Evolutionary conservation across 495 filamentous ascomycete species (phyloP).

Genomic region (Hypoxylon fuscum): DNA sequence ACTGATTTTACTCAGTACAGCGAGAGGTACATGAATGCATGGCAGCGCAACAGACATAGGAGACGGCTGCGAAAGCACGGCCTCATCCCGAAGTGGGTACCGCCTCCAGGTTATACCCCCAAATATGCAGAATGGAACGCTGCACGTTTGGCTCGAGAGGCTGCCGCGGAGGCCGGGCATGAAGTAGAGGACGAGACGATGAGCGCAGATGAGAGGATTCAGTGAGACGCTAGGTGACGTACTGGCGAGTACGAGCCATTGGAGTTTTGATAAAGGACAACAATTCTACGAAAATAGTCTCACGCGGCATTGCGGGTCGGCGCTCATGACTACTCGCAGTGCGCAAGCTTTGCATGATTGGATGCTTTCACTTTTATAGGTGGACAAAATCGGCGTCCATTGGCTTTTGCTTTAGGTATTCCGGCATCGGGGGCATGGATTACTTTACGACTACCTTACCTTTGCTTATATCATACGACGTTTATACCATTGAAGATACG

Average conservation of each 20-base stretch:
- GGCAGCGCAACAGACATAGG: slow-evolving; percentile 48
- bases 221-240: slow-evolving; percentile 8
- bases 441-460: slow-evolving; percentile 23
- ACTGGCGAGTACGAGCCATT: not conserved
- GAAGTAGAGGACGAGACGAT: slow-evolving; percentile 49
- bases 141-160: slow-evolving; percentile 46
- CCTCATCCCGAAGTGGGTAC: slow-evolving; percentile 41
- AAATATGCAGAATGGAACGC: slow-evolving; percentile 46
- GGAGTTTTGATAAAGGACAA: not conserved
- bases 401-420: slow-evolving; percentile 14
- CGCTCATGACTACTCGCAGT: not conserved
- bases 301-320: not conserved
- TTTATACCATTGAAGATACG: slow-evolving; percentile 15
- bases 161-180: slow-evolving; percentile 38
- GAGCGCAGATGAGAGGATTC: slow-evolving; percentile 45
- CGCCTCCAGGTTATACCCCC: slow-evolving; percentile 45
- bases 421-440: not conserved
- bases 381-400: slow-evolving; percentile 10
- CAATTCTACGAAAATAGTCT: not conserved
- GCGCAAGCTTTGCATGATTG: slow-evolving; percentile 6
- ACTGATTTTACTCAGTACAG: slow-evolving; percentile 51
- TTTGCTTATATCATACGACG: slow-evolving; percentile 20
- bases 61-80: slow-evolving; percentile 54
- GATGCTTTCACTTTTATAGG: slow-evolving; percentile 18
- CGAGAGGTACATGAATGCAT: slow-evolving; percentile 42